Evolutionary conservation across 2,329 filamentous ascomycete genomes (phyloP).

Genomic region (Trichophyton schoenleinii): DNA sequence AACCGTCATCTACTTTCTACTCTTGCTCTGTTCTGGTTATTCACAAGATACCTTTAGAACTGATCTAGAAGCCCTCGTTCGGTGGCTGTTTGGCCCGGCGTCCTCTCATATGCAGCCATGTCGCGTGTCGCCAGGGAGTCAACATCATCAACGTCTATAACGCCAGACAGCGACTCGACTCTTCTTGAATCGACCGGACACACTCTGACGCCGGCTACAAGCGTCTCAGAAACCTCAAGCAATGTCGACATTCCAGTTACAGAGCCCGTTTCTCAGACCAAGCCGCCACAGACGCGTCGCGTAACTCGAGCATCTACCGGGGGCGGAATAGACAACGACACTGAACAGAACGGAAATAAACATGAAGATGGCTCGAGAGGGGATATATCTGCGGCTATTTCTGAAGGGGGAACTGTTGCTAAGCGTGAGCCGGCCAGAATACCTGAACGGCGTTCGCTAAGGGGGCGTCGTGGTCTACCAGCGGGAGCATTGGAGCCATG

Average conservation of each 20-base stretch:
- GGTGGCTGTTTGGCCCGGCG: background rate
- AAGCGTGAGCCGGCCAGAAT: background rate
- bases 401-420: background rate
- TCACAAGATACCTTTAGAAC: background rate
- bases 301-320: constrained; percentile 29
- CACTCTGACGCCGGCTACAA: constrained; percentile 33
- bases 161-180: constrained; percentile 7
- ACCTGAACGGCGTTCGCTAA: background rate
- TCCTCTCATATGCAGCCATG: constrained; percentile 4
- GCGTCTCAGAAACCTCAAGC: constrained; percentile 31
- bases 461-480: background rate
- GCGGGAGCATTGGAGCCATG: background rate
- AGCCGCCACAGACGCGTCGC: constrained; percentile 26
- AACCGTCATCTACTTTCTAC: background rate
- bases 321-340: background rate
- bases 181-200: constrained; percentile 22
- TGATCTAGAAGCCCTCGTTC: background rate
- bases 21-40: background rate
- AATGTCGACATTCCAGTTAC: constrained; percentile 23
- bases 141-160: constrained; percentile 2
- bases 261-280: constrained; percentile 8
- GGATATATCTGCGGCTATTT: background rate
- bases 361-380: background rate
- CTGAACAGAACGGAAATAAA: background rate
- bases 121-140: constrained; percentile 5